Conservation (phyloP, 1,139 yeast species). For the Schwanniomyces etchellsii region DNA sequence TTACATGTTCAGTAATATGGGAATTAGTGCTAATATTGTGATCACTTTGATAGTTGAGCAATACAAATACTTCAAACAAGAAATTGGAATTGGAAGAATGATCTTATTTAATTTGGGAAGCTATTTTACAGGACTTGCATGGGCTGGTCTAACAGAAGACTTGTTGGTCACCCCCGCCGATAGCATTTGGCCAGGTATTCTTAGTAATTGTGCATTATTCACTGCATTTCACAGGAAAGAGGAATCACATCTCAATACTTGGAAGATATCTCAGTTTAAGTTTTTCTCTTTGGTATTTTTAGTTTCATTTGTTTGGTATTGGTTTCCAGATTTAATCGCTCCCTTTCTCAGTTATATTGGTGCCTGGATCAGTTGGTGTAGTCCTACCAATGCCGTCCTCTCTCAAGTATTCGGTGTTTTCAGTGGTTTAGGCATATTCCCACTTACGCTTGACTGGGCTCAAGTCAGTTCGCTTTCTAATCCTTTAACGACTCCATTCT, state of each 20-base stretch:
- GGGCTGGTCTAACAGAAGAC: slow-evolving; percentile 56
- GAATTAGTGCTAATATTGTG: slow-evolving; percentile 57
- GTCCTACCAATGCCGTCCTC: slow-evolving; percentile 40
- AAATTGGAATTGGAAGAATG: slow-evolving; percentile 33
- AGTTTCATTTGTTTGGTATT: slow-evolving; percentile 30
- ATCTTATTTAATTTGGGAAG: slow-evolving; percentile 49
- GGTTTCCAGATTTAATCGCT: slow-evolving; percentile 36
- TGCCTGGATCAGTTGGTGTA: slow-evolving; percentile 39
- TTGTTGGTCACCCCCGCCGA: slow-evolving; percentile 57
- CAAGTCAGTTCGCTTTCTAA: slow-evolving; percentile 7
- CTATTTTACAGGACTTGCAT: slow-evolving; percentile 59
- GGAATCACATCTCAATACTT: slow-evolving; percentile 46
- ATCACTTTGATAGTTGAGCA: slow-evolving; percentile 56
- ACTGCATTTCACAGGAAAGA: slow-evolving; percentile 50
- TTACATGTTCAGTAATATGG: slow-evolving; percentile 34
- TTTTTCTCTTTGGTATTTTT: slow-evolving; percentile 25
- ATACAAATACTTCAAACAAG: slow-evolving; percentile 42
- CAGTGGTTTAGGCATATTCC: slow-evolving; percentile 60
- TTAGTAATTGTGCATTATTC: slow-evolving; percentile 38
- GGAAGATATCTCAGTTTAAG: slow-evolving; percentile 33
- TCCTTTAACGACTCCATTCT: slow-evolving; percentile 8
- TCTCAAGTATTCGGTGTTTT: slow-evolving; percentile 58
- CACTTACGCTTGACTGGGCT: slow-evolving; percentile 31
- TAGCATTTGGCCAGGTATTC: slow-evolving; percentile 65
- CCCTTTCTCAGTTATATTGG: slow-evolving; percentile 10